Evolutionary conservation across 2,329 filamentous ascomycete species (phyloP).

Genomic region (Paecilomyces niveus): DNA sequence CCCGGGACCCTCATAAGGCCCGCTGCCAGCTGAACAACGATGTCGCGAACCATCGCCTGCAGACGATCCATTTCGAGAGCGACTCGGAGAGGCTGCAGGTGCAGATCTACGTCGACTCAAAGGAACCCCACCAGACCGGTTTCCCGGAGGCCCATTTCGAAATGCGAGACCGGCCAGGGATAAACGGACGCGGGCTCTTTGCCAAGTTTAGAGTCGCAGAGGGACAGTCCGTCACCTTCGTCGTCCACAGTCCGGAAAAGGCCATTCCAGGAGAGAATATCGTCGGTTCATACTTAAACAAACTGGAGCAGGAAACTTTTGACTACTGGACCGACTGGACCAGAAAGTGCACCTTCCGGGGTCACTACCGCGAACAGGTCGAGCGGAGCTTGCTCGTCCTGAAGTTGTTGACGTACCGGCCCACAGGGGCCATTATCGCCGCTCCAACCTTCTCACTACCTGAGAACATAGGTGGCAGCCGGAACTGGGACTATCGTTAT

Average conservation of each 20-base stretch:
- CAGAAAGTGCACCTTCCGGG: constrained; percentile 61
- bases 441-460: constrained; percentile 72
- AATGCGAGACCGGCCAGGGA: constrained; percentile 45
- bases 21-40: constrained; percentile 27
- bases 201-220: constrained; percentile 55
- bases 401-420: constrained; percentile 71
- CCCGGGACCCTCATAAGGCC: constrained; percentile 50
- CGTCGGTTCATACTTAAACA: constrained; percentile 51
- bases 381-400: constrained; percentile 64
- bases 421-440: constrained; percentile 69
- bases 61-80: constrained; percentile 58
- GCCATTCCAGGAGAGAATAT: constrained; percentile 53
- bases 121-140: constrained; percentile 40
- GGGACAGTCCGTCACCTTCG: constrained; percentile 62
- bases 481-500: constrained; percentile 49
- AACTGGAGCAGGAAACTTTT: constrained; percentile 62
- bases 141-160: constrained; percentile 49
- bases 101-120: constrained; percentile 59
- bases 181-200: constrained; percentile 57
- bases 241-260: constrained; percentile 56
- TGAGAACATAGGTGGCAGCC: constrained; percentile 61
- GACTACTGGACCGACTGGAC: constrained; percentile 70
- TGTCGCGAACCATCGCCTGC: constrained; percentile 39
- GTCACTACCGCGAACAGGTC: constrained; percentile 66
- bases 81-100: constrained; percentile 56